phyloP scores from a whole-genome alignment of 2,329 filamentous ascomycete genomes.

The Phoma herbarum region DNA sequence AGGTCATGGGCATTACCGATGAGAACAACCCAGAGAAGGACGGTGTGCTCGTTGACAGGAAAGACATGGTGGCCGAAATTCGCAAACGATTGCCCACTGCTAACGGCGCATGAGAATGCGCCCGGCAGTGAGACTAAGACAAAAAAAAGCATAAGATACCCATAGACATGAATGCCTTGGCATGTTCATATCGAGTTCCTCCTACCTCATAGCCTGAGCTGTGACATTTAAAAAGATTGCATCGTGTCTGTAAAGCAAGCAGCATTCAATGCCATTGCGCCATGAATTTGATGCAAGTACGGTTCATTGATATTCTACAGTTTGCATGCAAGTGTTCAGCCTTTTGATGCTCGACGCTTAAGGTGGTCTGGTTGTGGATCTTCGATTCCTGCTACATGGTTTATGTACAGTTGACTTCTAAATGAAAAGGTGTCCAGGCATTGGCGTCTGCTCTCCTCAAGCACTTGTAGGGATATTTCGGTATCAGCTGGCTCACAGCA shows the following conservation, averaged over 20 bases:
- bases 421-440: slow-evolving; percentile 16
- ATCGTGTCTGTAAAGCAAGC: neutral
- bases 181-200: slow-evolving; percentile 1
- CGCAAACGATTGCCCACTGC: slow-evolving; percentile 58
- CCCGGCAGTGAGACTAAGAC: neutral
- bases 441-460: slow-evolving; percentile 23
- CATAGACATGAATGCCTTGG: slow-evolving; percentile 24
- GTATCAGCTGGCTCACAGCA: slow-evolving; percentile 1
- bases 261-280: neutral
- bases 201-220: neutral
- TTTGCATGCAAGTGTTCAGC: neutral
- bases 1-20: slow-evolving; percentile 76
- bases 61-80: slow-evolving; percentile 70
- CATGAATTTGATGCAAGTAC: no score
- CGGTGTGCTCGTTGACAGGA: slow-evolving; percentile 75
- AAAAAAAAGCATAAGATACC: slow-evolving; percentile 28
- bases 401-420: slow-evolving; percentile 33
- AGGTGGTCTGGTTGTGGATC: slow-evolving; percentile 7
- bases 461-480: slow-evolving; percentile 17
- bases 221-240: neutral
- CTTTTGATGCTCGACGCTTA: neutral
- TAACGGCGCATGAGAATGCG: slow-evolving; percentile 9
- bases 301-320: neutral
- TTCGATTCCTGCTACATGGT: slow-evolving; percentile 23
- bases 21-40: slow-evolving; percentile 92